A percentile compares a stretch with the other conserved stretches of the same genome.
phyloP scores from a whole-genome alignment of 169 alveolate genomes.

The Plasmodium inui region DNA sequence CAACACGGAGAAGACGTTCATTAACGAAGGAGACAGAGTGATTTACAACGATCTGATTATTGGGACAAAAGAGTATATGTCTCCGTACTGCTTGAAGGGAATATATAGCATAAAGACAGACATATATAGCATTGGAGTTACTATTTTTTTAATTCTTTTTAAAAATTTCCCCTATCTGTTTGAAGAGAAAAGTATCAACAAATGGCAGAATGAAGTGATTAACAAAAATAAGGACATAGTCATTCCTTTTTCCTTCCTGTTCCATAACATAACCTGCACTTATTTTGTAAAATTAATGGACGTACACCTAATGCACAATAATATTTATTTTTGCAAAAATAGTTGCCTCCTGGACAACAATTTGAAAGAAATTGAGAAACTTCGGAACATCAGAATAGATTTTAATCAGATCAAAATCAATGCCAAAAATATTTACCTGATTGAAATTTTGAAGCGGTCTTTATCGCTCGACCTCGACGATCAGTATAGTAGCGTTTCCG shows the following conservation, averaged over 20 bases:
- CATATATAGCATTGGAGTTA: constrained; percentile 65
- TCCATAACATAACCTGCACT: constrained; percentile 56
- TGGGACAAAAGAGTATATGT: constrained; percentile 72
- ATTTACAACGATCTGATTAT: constrained; percentile 48
- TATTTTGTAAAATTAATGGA: constrained; percentile 65
- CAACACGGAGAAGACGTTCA: constrained; percentile 49
- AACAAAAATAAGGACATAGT: constrained; percentile 45
- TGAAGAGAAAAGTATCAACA: constrained; percentile 22
- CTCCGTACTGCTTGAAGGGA: constrained; percentile 64
- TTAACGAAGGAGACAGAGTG: constrained; percentile 44
- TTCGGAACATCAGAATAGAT: constrained; percentile 40
- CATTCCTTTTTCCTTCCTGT: constrained; percentile 65
- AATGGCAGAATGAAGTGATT: constrained; percentile 57
- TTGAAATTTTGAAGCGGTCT: constrained; percentile 31
- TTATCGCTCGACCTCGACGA: constrained; percentile 60
- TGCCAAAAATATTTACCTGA: constrained; percentile 44
- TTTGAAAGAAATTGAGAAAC: constrained; percentile 59
- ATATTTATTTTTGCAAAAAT: constrained; percentile 60
- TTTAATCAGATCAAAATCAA: constrained; percentile 50
- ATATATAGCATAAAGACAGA: constrained; percentile 61
- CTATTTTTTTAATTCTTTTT: constrained; percentile 64
- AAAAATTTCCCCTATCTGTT: constrained; percentile 61
- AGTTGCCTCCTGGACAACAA: constrained; percentile 48
- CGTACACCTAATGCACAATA: constrained; percentile 49
- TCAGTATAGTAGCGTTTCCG: constrained; percentile 41